Evolutionary conservation across 1,284 basidiomycete species (phyloP), one percentile per base, ranked within the genome.

Genomic region (Apiotrichum domesticum): DNA sequence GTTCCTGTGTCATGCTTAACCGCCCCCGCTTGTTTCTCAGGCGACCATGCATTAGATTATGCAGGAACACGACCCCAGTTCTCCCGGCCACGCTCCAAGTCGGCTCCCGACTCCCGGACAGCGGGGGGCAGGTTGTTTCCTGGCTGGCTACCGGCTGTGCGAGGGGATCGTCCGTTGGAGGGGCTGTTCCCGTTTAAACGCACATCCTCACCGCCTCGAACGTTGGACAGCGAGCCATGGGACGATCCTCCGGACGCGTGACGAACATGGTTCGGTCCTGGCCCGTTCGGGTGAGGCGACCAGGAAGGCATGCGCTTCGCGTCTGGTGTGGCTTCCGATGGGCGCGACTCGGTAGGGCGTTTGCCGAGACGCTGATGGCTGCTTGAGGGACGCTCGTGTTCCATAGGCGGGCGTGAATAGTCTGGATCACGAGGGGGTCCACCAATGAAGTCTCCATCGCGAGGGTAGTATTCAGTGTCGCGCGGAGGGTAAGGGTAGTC

Each of bases 281-380:
- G 21, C 3, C 35, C 44, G n/a, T 50, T 52, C 15, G 44, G 46
- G 34, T 44, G 51, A 2, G 56, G 52, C 21, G 60, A 56, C 60
- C 60, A 62, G 10, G 52, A 57, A 2, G 59, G 59, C 32, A 54
- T 33, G 41, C 60, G 60, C 57, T 59, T 58, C 15, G 41, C 34
- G 15, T 51, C 52, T 4, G 49, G 49, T 9, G 44, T 32, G 11
- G 51, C 57, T 4, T 37, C 40, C 4, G 43, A 13, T 2, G 57
- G 60, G 8, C 60, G 55, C 3, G 42, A 33, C 7, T 62, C 60
- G 8, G 50, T 53, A 3, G 57, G 21, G 21, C 60, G 57, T 48
- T 62, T 58, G 46, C 57, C 60, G 8, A 62, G 49, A 35, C 57
- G 59, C 2, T 42, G 37, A 6, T 45, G 51, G n/a, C 33, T 21